Conservation (phyloP, 75 land plant genomes). For the Pseudotsuga menziesii region DNA sequence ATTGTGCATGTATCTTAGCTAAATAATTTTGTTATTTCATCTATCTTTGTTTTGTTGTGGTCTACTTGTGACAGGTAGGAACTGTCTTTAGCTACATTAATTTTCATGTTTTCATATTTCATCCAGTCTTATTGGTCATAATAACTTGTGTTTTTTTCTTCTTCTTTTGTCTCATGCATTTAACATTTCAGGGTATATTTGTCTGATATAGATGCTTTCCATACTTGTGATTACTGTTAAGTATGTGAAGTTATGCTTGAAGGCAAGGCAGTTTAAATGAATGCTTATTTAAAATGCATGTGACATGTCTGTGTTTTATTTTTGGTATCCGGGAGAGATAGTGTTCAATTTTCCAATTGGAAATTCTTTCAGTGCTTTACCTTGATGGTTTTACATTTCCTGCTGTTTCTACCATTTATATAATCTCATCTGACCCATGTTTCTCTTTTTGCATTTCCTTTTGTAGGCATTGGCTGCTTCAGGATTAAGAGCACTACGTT, state of each 20-base stretch:
- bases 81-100: background rate
- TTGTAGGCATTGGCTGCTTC: constrained; percentile 95
- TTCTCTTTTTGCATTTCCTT: background rate
- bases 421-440: too few species aligned
- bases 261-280: background rate
- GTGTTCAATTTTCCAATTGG: background rate
- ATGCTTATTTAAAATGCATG: background rate
- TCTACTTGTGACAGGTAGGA: background rate
- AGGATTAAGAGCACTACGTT: constrained; percentile 85
- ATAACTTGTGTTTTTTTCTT: background rate
- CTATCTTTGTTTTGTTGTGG: background rate
- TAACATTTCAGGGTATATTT: background rate
- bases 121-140: background rate
- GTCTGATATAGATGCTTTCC: background rate
- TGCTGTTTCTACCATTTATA: background rate
- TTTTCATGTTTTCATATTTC: background rate
- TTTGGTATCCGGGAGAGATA: background rate
- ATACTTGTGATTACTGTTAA: background rate
- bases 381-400: background rate
- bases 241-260: background rate
- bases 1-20: background rate
- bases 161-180: background rate
- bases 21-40: background rate
- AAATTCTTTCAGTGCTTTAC: background rate
- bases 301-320: background rate